Evolutionary conservation across 805 yeast genomes (phyloP).

Genomic region (Saccharomyces kudriavzevii): DNA sequence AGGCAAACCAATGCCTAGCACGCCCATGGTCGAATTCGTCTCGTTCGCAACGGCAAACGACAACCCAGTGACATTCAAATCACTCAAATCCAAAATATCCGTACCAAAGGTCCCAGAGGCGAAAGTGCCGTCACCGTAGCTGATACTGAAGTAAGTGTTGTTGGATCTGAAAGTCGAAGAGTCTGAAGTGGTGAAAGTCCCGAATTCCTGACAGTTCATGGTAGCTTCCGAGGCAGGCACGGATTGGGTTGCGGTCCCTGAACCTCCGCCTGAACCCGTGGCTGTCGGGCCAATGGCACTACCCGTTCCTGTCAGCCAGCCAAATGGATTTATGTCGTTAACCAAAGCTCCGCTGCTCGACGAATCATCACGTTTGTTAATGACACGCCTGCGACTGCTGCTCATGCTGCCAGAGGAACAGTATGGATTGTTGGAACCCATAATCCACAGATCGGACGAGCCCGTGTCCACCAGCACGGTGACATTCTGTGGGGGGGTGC

Average conservation of each 20-base stretch:
- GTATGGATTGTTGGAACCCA: constrained; percentile 41
- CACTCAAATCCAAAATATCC: constrained; percentile 53
- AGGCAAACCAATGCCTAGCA: constrained; percentile 63
- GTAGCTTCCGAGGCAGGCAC: constrained; percentile 16
- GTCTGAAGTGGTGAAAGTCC: constrained; percentile 24
- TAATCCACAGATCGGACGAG: constrained; percentile 58
- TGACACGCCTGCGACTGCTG: background rate
- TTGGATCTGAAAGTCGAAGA: constrained; percentile 23
- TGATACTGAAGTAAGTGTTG: constrained; percentile 35
- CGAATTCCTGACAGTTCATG: constrained; percentile 34
- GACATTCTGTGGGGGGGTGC: constrained; percentile 50
- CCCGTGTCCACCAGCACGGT: constrained; percentile 66
- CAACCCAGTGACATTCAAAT: constrained; percentile 39
- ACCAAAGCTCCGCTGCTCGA: background rate
- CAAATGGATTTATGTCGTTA: constrained; percentile 3
- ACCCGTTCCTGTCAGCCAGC: constrained; percentile 12
- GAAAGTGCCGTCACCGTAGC: constrained; percentile 45
- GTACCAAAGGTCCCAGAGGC: constrained; percentile 39
- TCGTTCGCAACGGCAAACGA: constrained; percentile 69
- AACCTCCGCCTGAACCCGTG: background rate
- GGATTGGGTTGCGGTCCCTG: constrained; percentile 2
- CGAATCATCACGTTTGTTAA: background rate
- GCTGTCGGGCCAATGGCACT: background rate
- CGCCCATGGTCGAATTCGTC: constrained; percentile 59
- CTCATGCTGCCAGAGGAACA: constrained; percentile 23